phyloP scores from a whole-genome alignment of 257 asterid species.

The Rehmannia glutinosa region DNA sequence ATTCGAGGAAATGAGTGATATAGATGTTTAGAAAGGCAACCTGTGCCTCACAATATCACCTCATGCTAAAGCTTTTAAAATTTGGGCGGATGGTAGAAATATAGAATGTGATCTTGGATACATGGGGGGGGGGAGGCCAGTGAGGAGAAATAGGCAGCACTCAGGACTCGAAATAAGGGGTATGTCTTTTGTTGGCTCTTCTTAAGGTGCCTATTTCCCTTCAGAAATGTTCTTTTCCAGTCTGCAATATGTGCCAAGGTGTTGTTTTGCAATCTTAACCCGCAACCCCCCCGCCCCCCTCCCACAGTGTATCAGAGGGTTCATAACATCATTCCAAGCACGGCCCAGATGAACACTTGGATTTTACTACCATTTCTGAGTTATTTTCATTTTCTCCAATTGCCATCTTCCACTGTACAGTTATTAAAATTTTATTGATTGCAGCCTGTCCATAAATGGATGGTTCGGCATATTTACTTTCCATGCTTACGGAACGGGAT shows the following conservation, averaged over 20 bases:
- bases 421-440: constrained; percentile 18
- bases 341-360: neutral
- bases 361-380: neutral
- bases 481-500: constrained; percentile 91
- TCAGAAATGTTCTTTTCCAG: neutral
- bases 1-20: neutral
- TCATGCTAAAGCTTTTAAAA: constrained; percentile 4
- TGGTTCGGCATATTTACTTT: constrained; percentile 90
- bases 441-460: constrained; percentile 99
- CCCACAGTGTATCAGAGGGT: neutral
- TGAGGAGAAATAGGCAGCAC: neutral
- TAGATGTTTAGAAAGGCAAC: neutral
- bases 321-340: neutral
- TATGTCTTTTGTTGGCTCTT: neutral
- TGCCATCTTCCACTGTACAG: constrained; percentile 11
- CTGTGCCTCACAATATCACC: no score
- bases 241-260: neutral
- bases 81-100: neutral
- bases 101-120: neutral
- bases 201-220: neutral
- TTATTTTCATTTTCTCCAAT: neutral
- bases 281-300: neutral
- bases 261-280: neutral
- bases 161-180: neutral
- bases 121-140: neutral